Base-by-base conservation (phyloP, 2,329 filamentous ascomycete species). In the Hirsutella rhossiliensis region DNA sequence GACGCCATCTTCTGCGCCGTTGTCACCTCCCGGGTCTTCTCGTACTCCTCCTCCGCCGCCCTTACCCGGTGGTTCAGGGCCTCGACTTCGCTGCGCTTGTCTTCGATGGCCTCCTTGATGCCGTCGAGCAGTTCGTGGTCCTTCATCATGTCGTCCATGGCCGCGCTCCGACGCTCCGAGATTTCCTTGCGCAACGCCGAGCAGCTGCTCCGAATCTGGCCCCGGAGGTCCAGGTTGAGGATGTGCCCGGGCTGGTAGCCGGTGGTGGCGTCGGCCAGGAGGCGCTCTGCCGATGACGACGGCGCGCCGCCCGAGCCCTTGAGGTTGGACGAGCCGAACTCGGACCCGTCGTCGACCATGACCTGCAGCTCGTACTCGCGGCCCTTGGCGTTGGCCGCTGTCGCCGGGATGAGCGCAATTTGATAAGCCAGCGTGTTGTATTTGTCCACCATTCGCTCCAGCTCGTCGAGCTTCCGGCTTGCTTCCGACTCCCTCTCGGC, bases 391-490 rank as follows among this genome's bases (percentile, higher is more conserved):
- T 96, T 95, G 47, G 77, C 76, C 0, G 90, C 89, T 1, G 85
- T 84, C 0, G 81, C 67, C 1, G 92, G 92, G 40, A 97, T 94
- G 44, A 98, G 71, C 27, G 84, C 88, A 48, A 92, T 92, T 56
- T 96, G 86, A 63, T 98, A 98, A 13, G 87, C 90, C 28, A 95
- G 68, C 5, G 87, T 87, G 65, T 98, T 98, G 75, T 94, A 98
- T 43, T 78, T 79, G 60, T 96, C 87, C 27, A 96, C 85, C 45
- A 84, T 76, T 38, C 83, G 79, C 62, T 98, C 92, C n/a, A 98
- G 75, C 54, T 94, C 88, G 57, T 97, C 90, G 2, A 98, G 76
- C 56, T 85, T 90, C 42, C 74, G 74, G 54, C 84, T 87, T 0
- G 90, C 87, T 51, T 95, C 89, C n/a, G 76, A 63, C 63, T 98